Evolutionary conservation across 352 stramenopile species (phyloP).

Genomic region (Phytophthora uliginosa): DNA sequence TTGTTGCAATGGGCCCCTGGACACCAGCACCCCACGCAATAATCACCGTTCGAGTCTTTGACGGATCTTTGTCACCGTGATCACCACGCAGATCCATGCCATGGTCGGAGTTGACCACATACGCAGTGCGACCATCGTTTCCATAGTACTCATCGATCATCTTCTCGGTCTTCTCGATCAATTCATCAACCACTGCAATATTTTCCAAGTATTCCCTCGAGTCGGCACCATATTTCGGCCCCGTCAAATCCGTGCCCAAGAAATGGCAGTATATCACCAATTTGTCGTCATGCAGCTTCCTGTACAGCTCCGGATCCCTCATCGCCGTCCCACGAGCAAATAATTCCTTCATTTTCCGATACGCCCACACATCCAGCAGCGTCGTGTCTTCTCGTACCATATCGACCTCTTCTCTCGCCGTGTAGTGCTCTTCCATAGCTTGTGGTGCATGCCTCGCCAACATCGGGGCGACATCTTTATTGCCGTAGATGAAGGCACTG

Average conservation of each 20-base stretch:
- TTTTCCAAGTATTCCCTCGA: constrained; percentile 82
- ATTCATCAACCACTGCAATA: constrained; percentile 82
- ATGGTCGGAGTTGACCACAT: constrained; percentile 85
- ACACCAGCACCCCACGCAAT: constrained; percentile 85
- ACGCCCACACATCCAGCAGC: constrained; percentile 80
- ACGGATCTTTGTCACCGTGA: constrained; percentile 77
- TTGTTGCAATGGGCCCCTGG: constrained; percentile 29
- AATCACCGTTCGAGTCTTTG: constrained; percentile 82
- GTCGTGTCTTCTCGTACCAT: constrained; percentile 77
- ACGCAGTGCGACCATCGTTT: constrained; percentile 73
- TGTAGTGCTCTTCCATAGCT: constrained; percentile 75
- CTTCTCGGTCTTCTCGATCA: constrained; percentile 69
- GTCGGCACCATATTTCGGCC: constrained; percentile 75
- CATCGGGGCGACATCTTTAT: constrained; percentile 87
- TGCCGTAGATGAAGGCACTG: constrained; percentile 78
- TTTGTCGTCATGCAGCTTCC: constrained; percentile 55
- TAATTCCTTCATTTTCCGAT: constrained; percentile 58
- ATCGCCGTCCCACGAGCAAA: constrained; percentile 43
- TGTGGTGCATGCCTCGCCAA: constrained; percentile 76
- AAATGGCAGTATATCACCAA: constrained; percentile 87
- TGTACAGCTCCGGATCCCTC: constrained; percentile 44
- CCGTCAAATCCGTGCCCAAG: constrained; percentile 84
- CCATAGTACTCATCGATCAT: constrained; percentile 76
- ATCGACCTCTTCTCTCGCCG: constrained; percentile 68
- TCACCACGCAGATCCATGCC: constrained; percentile 86